Base-by-base conservation (phyloP, 805 yeast species). In the Yarrowia alimentaria region DNA sequence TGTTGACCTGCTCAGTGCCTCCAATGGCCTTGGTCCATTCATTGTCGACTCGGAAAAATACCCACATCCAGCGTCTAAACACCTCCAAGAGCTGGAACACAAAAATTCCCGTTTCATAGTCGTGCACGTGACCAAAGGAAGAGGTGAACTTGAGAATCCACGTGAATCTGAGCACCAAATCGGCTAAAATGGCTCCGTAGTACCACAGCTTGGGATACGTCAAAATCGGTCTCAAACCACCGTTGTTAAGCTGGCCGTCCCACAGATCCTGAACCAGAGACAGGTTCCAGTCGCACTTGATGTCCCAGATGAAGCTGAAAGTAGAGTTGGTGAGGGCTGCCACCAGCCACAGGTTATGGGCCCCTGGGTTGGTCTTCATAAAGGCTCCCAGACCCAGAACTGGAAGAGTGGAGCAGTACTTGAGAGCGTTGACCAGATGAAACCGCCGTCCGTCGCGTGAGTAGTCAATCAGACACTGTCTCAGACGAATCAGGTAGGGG, bases 241-340 rank as follows among this genome's bases (percentile, higher is more conserved):
- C 59, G 24, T 53, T 40, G 26, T 37, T 24, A 6, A 56, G 16
- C 16, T 53, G 42, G 13, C 54, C 43, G 22, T 51, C 43, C 35
- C 53, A 38, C 6, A 35, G 1, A 9, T 26, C 33, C 16, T 70
- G 71, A 59, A 84, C 71, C 7, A 84, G 60, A 9, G 76, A 75
- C 42, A 88, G 71, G 34, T 80, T 79, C 99, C 99, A 93, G 68
- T 93, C 99, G 75, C 79, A 79, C 45, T 76, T 75, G 10, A 91
- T 66, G 65, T 93, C 99, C 99, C 99, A 93, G 51, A 79, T 68
- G 54, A 87, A 85, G 12, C 95, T 77, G 64, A 85, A 93, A 0
- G 78, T 59, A 0, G 98, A 84, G 62, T 85, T 88, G 31, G 85
- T 59, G 1, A 81, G 60, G 54, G 75, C 79, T 58, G 69, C 68